Conservation (phyloP, 208 protist genomes). For the Trichomonas tenax region DNA sequence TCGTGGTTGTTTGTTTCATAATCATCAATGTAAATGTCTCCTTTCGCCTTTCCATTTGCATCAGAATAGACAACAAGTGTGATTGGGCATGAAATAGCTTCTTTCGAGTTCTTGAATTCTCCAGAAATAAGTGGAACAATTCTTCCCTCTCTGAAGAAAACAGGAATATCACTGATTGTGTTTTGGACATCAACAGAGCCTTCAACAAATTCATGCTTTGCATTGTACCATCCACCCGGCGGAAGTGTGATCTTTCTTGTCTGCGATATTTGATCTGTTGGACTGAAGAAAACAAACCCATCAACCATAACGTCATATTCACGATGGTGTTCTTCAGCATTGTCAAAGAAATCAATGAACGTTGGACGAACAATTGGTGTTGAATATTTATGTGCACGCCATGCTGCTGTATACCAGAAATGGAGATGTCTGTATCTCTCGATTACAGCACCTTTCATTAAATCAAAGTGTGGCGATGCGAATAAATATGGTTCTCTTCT, state of each 20-base stretch:
- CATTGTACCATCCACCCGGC: slow-evolving; percentile 49
- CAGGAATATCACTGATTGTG: slow-evolving; percentile 37
- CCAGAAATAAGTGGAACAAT: slow-evolving; percentile 70
- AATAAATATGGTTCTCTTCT: slow-evolving; percentile 92
- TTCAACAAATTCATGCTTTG: slow-evolving; percentile 34
- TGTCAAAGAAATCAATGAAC: slow-evolving; percentile 70
- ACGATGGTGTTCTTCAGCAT: slow-evolving; percentile 33
- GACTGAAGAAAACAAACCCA: slow-evolving; percentile 65
- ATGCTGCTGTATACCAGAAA: slow-evolving; percentile 88
- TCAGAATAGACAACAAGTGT: slow-evolving; percentile 41
- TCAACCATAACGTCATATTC: slow-evolving; percentile 62
- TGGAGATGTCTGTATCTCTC: slow-evolving; percentile 69
- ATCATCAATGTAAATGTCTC: slow-evolving; percentile 34
- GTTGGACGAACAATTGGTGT: slow-evolving; percentile 67
- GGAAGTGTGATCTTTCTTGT: slow-evolving; percentile 47
- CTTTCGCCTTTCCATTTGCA: slow-evolving; percentile 2
- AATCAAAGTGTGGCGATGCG: slow-evolving; percentile 36
- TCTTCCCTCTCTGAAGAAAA: slow-evolving; percentile 70
- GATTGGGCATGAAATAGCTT: slow-evolving; percentile 49
- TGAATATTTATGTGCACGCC: slow-evolving; percentile 56
- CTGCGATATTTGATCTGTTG: slow-evolving; percentile 54
- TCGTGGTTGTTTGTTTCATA: slow-evolving; percentile 3
- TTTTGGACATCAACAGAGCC: background rate
- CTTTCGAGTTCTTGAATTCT: slow-evolving; percentile 55
- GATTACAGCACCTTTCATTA: slow-evolving; percentile 43